phyloP scores from a whole-genome alignment of 495 filamentous ascomycete genomes.

The Xylaria bambusicola region DNA sequence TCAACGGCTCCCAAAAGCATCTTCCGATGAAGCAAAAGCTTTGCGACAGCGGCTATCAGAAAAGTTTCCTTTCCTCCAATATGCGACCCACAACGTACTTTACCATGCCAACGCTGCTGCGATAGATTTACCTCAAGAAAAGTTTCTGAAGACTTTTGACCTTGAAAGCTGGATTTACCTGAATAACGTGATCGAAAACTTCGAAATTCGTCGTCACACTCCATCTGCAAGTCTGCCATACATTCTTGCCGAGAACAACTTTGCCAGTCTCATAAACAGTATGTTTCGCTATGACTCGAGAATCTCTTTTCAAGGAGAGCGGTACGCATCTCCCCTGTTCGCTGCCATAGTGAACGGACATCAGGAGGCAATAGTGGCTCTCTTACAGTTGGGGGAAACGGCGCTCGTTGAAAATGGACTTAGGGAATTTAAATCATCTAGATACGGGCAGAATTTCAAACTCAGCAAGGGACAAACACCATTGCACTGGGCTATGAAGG shows the following conservation, averaged over 20 bases:
- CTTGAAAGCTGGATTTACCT: conserved; percentile 38
- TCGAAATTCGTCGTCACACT: conserved; percentile 32
- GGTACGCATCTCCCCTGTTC: background rate
- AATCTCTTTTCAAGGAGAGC: background rate
- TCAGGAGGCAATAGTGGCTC: background rate
- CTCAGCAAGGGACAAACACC: background rate
- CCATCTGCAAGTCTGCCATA: conserved; percentile 44
- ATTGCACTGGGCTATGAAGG: background rate
- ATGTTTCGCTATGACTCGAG: background rate
- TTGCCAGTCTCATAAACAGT: conserved; percentile 38
- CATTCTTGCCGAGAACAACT: conserved; percentile 47
- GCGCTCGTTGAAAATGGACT: background rate
- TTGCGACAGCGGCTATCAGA: background rate
- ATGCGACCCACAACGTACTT: conserved; percentile 42
- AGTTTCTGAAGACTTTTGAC: conserved; percentile 40
- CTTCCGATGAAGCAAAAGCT: conserved; percentile 12
- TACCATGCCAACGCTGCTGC: conserved; percentile 47
- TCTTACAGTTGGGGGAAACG: too few species aligned
- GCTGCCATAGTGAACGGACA: conserved; percentile 11
- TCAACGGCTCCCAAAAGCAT: conserved; percentile 19
- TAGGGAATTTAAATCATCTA: too few species aligned
- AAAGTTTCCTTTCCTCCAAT: conserved; percentile 47
- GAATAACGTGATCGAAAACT: conserved; percentile 35
- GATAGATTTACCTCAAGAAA: conserved; percentile 36
- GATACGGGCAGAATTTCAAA: background rate